Evolutionary conservation across 2,329 filamentous ascomycete genomes (phyloP), one percentile per base, ranked within the genome.

Genomic region (Sporothrix mexicana): DNA sequence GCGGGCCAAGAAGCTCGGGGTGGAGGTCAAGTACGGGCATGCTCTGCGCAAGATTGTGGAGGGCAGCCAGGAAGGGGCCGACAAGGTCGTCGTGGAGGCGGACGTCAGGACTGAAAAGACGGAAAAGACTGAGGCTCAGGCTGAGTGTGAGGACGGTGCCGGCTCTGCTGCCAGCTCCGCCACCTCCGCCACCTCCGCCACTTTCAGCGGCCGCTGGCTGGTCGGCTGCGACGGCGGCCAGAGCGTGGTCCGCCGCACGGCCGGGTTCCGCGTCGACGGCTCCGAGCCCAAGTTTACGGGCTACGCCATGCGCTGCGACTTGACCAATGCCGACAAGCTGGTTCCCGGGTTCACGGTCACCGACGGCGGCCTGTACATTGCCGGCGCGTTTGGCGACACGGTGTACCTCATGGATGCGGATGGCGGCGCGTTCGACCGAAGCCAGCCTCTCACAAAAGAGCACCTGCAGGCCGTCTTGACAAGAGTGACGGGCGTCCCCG

Each of bases 261-360:
- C 79, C 0, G 80, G 79, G 1, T 81, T 84, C 73, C 76, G 78
- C 1, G 81, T 83, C 72, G 75, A 76, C 43, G 82, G 82, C 1
- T 82, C 80, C 41, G 79, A 79, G 20, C 74, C 83, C 10, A 78
- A 78, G 61, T 79, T 82, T 17, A 83, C 80, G 7, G 80, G 79
- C 15, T 83, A 82, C 73, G 74, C 77, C 3, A 77, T 78, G 12
- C 73, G 80, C 8, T 80, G 78, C 70, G 79, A 82, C 6, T 70
- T 82, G 3, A 80, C 81, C n/a, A 69, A 79, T 10, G 74, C 76
- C 4, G 82, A 78, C 3, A 80, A 80, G 1, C 85, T 85, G 67
- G 77, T 79, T 2, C 83, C 84, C 53, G 79, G 83, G 12, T 86
- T 86, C 73, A 82, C 83, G 71, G 81, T 85, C 17, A 81, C 81